Evolutionary conservation across 169 alveolate species (phyloP).

Genomic region (Eimeria brunetti): DNA sequence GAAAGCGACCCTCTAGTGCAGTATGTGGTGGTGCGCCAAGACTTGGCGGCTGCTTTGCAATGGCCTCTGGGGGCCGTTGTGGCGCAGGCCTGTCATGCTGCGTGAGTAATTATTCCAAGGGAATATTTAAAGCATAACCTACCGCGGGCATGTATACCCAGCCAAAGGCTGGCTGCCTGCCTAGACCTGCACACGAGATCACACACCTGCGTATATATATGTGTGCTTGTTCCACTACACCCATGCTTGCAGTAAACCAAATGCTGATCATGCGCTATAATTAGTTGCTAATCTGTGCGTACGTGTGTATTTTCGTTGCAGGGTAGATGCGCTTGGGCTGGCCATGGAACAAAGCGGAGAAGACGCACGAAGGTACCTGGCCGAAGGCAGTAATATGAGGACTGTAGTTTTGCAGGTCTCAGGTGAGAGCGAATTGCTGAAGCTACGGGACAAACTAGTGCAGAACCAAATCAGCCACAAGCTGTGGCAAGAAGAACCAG

Average conservation of each 20-base stretch:
- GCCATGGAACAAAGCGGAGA: conserved; percentile 41
- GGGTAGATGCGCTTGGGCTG: conserved; percentile 72
- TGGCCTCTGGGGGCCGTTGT: conserved; percentile 86
- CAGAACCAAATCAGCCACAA: conserved; percentile 78
- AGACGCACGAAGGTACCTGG: conserved; percentile 75
- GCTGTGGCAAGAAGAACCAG: conserved; percentile 87
- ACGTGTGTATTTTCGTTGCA: neutral
- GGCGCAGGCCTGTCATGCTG: conserved; percentile 88
- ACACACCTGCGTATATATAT: neutral
- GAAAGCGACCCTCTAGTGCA: conserved; percentile 80
- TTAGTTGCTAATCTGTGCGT: neutral
- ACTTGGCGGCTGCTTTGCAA: conserved; percentile 69
- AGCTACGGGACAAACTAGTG: conserved; percentile 72
- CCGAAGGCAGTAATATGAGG: conserved; percentile 83
- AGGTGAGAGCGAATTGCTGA: conserved; percentile 65
- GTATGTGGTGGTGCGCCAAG: conserved; percentile 84
- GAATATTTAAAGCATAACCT: no score
- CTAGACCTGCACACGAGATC: neutral
- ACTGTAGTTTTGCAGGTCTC: conserved; percentile 83
- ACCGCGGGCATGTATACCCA: neutral
- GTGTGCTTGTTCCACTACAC: neutral
- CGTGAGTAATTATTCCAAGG: conserved; percentile 28
- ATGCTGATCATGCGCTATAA: neutral
- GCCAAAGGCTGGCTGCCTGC: neutral
- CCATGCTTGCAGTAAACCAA: neutral